Conservation (phyloP, 2,329 filamentous ascomycete genomes). For the Penicillium sp. region DNA sequence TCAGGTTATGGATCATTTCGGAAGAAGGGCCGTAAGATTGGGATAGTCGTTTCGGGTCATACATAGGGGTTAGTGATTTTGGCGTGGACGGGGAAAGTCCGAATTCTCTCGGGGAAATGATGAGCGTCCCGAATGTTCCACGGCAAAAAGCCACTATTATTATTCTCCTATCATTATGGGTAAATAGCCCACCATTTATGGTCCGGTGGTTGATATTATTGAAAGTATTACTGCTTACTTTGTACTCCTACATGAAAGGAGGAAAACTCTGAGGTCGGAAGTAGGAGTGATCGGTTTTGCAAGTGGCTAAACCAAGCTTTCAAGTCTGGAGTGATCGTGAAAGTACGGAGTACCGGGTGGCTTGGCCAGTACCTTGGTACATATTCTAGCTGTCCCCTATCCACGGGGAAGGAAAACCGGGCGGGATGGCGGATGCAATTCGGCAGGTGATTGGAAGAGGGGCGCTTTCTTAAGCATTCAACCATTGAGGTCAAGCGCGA, state of each 20-base stretch:
- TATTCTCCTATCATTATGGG: no score
- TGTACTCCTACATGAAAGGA: neutral
- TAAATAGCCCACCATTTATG: neutral
- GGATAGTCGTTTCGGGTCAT: constrained; percentile 7
- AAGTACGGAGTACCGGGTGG: neutral
- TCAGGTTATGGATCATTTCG: no score
- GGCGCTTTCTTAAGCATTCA: neutral
- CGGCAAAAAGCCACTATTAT: neutral
- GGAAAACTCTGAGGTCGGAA: neutral
- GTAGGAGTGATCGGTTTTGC: neutral
- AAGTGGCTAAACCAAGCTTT: neutral
- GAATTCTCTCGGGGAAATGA: neutral
- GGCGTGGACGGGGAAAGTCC: constrained; percentile 5
- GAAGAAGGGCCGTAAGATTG: constrained; percentile 4
- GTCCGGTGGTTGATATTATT: neutral
- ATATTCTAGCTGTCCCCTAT: neutral
- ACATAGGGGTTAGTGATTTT: constrained; percentile 3
- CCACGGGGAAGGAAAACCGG: neutral
- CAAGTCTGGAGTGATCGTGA: neutral
- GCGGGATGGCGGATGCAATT: neutral
- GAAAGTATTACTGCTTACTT: neutral
- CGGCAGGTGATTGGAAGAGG: neutral
- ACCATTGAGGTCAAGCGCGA: neutral
- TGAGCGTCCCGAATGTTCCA: constrained; percentile 4
- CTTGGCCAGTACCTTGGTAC: neutral